Base-by-base conservation (phyloP, 139 green algal genomes). In the Yamagishiella unicocca region DNA sequence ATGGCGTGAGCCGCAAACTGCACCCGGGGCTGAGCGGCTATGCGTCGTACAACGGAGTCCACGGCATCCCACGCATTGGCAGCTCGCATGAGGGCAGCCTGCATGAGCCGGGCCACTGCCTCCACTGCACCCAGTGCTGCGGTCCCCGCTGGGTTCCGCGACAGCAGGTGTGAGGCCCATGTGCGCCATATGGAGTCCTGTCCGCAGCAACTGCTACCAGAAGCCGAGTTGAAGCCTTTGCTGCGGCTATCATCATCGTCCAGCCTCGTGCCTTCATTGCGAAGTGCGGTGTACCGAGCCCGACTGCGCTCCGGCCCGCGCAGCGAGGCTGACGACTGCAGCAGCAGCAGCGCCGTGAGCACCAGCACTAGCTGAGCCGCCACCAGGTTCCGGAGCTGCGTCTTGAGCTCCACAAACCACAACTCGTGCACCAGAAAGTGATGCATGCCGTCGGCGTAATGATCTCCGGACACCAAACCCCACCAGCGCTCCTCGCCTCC, bases 351-450 rank as follows among this genome's bases (percentile, higher is more conserved):
- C 45, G 33, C 82, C 67, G 29, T 10, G 67, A 58, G 2, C 46
- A 87, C 67, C 12, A 81, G 21, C 43, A 27, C 67, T 46, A 87
- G 45, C 66, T 79, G 67, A 10, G 27, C 24, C 31, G 61, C 38
- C 24, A 55, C 10, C 46, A 87, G 50, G 27, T n/a, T 17, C 27
- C 35, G 25, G 6, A 87, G 46, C 42, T 12, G 33, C 0, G 46
- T 46, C 82, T 87, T 87, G 4, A 87, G 45, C 10, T 87, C 46
- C 67, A 87, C 82, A 33, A 87, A 87, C 82, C 82, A 87, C 35
- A 58, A 8, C 45, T 87, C 82, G 25, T 55, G 67, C 2, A 45
- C 46, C 24, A 71, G 12, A 27, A 87, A 87, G 66, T 87, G 82
- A 7, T 40, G 14, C 33, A 35, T 31, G 27, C 82, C 82, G 67